Evolutionary conservation across 192 early-diverging fungal species (phyloP), one percentile per base, ranked within the genome.

Genomic region (Rhizophagus clarus): DNA sequence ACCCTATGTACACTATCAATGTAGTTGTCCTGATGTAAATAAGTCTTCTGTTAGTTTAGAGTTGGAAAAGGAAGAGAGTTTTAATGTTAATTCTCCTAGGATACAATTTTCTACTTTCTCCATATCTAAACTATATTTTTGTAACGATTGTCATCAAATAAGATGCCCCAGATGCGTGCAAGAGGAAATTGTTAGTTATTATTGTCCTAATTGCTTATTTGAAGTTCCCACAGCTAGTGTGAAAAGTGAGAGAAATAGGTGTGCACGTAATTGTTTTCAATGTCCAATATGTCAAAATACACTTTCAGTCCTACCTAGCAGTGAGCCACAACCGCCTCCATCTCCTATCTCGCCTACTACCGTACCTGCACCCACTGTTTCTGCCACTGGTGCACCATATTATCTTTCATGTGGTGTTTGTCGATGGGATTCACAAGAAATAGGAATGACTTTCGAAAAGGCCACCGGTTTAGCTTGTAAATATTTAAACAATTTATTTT

Each of bases 151-250:
- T 86, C 89, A 91, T 80, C 88, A 91, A 42, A 82, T 96, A 56
- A 86, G 93, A 28, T 99, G 97, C 85, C 87, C 90, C 49, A 87
- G 84, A 14, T 99, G 97, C 81, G 88, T 95, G 3, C 85, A 91
- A 74, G 93, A 95, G 75, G 96, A 97, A 81, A 92, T 95, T 2
- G 91, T 93, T 5, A 94, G 92, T 64, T 97, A 96, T 83, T 98
- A 94, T 83, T 99, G 98, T 79, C 95, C 98, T 15, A 96, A 96
- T 80, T 99, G 98, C 80, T 89, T 97, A 72, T 99, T 99, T 86
- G 97, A 99, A 80, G 96, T 95, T 32, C 96, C 96, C 3, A 94
- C 95, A n/a, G 95, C 97, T 4, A 94, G 94, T 81, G 96, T 97
- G n/a, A 96, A 95, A 80, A 91, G 93, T n/a, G 97, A 99, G 85